Evolutionary conservation across 176 grass and related monocot genomes (phyloP), one percentile per base, ranked within the genome.

Genomic region (Coix lacrymajobi): DNA sequence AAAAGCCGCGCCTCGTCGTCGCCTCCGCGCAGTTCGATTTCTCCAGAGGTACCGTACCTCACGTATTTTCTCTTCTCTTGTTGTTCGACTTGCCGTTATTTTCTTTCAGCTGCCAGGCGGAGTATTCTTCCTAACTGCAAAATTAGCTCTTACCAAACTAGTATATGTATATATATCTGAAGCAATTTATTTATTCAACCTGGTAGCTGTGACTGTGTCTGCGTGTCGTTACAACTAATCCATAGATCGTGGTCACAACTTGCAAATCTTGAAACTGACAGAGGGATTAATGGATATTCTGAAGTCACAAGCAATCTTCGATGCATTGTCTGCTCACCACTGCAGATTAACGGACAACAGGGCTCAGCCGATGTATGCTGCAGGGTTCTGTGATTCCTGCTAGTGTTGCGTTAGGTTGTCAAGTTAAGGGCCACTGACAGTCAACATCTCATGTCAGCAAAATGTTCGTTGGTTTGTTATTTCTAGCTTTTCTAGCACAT

Each of bases 21-120:
- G 86, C 81, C 41, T 72, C 88, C 26, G 89, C 80, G 80, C 86
- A 91, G 57, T 87, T 82, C 75, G 87, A 92, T 78, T 77, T 97
- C 29, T 63, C 83, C 74, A 91, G 63, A 89, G 95, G 95, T 94
- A 38, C 15, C 15, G 69, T 25, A 15, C 14, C 14, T 45, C 17
- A 13, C 40, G 22, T 9, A 38, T 30, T 10, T 4, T 22, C 24
- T 43, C 29, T 9, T 9, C 36, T 14, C 12, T 16, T 37, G 22
- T 57, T 57, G 54, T 1, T 25, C 2, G 52, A 4, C 11, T 6
- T 17, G 16, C 41, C 25, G 0, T 46, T 72, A 10, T n/a, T 40
- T 69, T 39, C 10, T 69, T 44, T 44, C 68, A 49, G 8, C 1
- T n/a, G 63, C 20, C 5, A 32, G 70, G 25, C 15, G 38, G 68